phyloP scores from a whole-genome alignment of 2,329 filamentous ascomycete genomes.

The Talaromyces funiculosus region DNA sequence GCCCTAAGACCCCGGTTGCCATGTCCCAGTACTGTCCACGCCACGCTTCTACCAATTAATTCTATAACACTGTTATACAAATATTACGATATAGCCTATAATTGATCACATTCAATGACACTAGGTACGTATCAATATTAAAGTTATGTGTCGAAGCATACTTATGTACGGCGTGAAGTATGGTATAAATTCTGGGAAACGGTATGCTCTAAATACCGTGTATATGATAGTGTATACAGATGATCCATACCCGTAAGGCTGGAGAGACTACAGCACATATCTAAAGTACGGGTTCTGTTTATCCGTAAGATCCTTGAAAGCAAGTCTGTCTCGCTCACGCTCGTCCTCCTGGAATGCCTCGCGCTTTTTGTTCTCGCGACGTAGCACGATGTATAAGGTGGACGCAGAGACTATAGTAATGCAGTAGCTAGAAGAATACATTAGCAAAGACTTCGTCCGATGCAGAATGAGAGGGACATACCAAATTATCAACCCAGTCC shows the following conservation, averaged over 20 bases:
- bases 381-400: conserved; percentile 55
- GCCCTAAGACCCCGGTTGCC: neutral
- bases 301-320: conserved; percentile 64
- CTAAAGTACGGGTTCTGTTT: conserved; percentile 63
- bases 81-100: too few relatives aligned
- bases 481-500: conserved; percentile 63
- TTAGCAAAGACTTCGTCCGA: neutral
- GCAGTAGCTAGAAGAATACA: conserved; percentile 3
- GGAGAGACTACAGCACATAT: conserved; percentile 46
- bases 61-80: too few relatives aligned
- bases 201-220: too few relatives aligned
- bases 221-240: neutral
- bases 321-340: conserved; percentile 57
- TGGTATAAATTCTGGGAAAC: neutral
- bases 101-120: too few relatives aligned
- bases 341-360: conserved; percentile 50
- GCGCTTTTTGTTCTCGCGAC: conserved; percentile 53
- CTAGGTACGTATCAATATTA: neutral
- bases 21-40: too few relatives aligned
- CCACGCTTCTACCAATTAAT: neutral
- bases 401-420: conserved; percentile 56
- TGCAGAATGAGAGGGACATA: conserved; percentile 21
- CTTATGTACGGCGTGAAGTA: neutral
- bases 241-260: neutral
- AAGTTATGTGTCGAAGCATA: neutral